Percentiles rank a stretch among this genome's conserved stretches.
Conservation (phyloP, 2,329 filamentous ascomycete genomes). For the Aaosphaeria pasadenensis region DNA sequence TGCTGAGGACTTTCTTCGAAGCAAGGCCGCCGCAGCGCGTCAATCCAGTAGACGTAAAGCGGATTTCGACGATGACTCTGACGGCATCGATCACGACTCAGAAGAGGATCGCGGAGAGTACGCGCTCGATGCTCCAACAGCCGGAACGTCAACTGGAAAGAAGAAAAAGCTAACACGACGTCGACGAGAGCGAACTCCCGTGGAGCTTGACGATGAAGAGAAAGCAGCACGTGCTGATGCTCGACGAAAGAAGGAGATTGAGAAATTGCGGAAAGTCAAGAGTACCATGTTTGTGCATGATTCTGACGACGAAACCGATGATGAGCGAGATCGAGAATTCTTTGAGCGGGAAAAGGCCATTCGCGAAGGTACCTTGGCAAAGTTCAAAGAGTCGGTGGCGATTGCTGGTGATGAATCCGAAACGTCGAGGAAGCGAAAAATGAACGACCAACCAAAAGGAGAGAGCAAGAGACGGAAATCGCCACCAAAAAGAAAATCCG, state of each 20-base stretch:
- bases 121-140: conserved; percentile 64
- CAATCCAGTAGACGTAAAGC: conserved; percentile 43
- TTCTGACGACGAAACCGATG: conserved; percentile 84
- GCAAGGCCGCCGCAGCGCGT: conserved; percentile 55
- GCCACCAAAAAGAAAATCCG: conserved; percentile 23
- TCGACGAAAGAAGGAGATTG: conserved; percentile 66
- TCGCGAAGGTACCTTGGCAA: conserved; percentile 54
- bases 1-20: conserved; percentile 76
- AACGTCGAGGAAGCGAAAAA: conserved; percentile 32
- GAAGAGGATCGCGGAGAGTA: conserved; percentile 61
- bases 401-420: conserved; percentile 39
- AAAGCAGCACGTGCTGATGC: conserved; percentile 58
- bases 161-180: conserved; percentile 56
- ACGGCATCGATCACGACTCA: conserved; percentile 56
- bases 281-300: conserved; percentile 77
- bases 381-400: conserved; percentile 45
- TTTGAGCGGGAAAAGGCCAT: conserved; percentile 72
- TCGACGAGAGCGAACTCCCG: conserved; percentile 50
- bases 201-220: conserved; percentile 63
- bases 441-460: conserved; percentile 15
- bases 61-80: conserved; percentile 68
- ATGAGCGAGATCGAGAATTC: conserved; percentile 69
- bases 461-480: conserved; percentile 31
- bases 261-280: conserved; percentile 78
- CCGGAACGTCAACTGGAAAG: conserved; percentile 49